Percentiles rank a stretch among this genome's conserved stretches.
Conservation (phyloP, 129 eudicot species). For the Glebionis coronaria region DNA sequence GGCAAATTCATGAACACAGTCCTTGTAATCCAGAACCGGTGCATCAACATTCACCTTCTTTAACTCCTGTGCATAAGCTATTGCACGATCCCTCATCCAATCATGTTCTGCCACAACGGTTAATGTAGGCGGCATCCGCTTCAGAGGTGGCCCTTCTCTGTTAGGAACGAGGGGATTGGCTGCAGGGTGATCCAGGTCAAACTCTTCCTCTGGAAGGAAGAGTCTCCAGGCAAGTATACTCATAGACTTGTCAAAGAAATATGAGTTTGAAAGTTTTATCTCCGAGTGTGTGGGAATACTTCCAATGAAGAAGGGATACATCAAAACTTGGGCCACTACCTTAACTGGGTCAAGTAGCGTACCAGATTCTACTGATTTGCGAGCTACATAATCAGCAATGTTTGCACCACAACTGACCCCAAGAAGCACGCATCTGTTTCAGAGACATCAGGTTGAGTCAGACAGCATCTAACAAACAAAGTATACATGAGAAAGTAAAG, state of each 20-base stretch:
- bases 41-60: slow-evolving; percentile 89
- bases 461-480: too few species aligned
- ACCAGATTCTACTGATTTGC: slow-evolving; percentile 78
- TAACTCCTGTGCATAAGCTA: slow-evolving; percentile 85
- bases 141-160: slow-evolving; percentile 71
- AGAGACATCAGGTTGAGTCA: too few species aligned
- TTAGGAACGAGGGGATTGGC: slow-evolving; percentile 70
- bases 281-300: slow-evolving; percentile 84
- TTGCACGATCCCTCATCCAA: slow-evolving; percentile 98
- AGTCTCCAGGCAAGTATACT: slow-evolving; percentile 86
- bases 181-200: slow-evolving; percentile 93
- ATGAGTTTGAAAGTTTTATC: slow-evolving; percentile 80
- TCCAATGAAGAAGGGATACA: slow-evolving; percentile 96
- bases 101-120: slow-evolving; percentile 89
- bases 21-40: slow-evolving; percentile 91
- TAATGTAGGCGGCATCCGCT: slow-evolving; percentile 85
- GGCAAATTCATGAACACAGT: slow-evolving; percentile 95
- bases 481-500: too few species aligned
- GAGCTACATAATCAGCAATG: slow-evolving; percentile 78
- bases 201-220: slow-evolving; percentile 68
- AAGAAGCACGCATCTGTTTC: slow-evolving; percentile 80
- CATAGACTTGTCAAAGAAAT: slow-evolving; percentile 89
- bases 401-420: slow-evolving; percentile 95
- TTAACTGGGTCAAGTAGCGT: slow-evolving; percentile 76
- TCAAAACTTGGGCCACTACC: slow-evolving; percentile 86